phyloP scores from a whole-genome alignment of 352 stramenopile genomes.

The Phytophthora europaea region DNA sequence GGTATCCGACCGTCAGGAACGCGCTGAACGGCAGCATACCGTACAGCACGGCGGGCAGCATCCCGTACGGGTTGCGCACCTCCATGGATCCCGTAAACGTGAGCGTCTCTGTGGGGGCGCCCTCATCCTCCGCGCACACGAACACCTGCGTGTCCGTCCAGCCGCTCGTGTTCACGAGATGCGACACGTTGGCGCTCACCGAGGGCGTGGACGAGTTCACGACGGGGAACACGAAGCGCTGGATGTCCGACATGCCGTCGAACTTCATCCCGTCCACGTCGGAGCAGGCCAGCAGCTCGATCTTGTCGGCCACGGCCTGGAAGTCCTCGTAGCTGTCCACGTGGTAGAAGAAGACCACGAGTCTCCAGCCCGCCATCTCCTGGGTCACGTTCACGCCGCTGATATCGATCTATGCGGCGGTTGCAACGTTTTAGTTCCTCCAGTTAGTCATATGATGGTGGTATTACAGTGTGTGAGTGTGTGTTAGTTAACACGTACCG shows the following conservation, averaged over 20 bases:
- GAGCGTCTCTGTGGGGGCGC: conserved; percentile 55
- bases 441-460: too few relatives aligned
- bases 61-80: conserved; percentile 85
- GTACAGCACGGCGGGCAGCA: conserved; percentile 84
- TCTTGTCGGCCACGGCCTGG: conserved; percentile 66
- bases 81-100: conserved; percentile 77
- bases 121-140: conserved; percentile 71
- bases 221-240: conserved; percentile 77
- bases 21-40: conserved; percentile 89
- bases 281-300: conserved; percentile 81
- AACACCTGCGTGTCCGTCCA: conserved; percentile 89
- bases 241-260: conserved; percentile 70
- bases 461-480: too few relatives aligned
- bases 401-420: conserved; percentile 59
- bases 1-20: conserved; percentile 77
- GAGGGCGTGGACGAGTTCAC: conserved; percentile 47
- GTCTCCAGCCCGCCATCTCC: conserved; percentile 72
- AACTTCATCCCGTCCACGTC: conserved; percentile 51
- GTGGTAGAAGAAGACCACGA: conserved; percentile 90
- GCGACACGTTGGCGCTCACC: conserved; percentile 59
- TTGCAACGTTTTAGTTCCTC: neutral
- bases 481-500: too few relatives aligned
- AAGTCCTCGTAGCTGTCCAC: conserved; percentile 78
- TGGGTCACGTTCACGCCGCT: conserved; percentile 74
- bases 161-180: conserved; percentile 69